Evolutionary conservation across 2,329 filamentous ascomycete species (phyloP).

Genomic region (Didymella pomorum): DNA sequence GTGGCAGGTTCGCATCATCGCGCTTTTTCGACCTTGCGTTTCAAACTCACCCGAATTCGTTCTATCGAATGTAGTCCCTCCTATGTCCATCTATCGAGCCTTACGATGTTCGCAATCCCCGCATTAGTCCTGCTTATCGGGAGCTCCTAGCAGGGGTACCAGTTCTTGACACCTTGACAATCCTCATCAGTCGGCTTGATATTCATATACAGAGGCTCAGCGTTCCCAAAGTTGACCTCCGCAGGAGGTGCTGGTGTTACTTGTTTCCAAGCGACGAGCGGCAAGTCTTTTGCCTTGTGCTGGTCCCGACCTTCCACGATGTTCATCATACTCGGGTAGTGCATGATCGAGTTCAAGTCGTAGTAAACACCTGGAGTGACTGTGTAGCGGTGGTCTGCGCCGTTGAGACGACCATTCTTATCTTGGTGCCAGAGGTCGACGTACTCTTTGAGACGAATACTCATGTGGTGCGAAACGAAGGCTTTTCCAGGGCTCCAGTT

Average conservation of each 20-base stretch:
- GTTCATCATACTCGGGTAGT: slow-evolving; percentile 4
- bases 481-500: neutral
- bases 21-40: neutral
- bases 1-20: neutral
- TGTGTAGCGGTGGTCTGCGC: neutral
- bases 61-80: no score
- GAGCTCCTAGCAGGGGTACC: slow-evolving; percentile 6
- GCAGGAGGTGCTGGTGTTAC: neutral
- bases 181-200: neutral
- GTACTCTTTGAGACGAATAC: neutral
- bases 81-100: neutral
- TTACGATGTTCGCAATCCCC: no score
- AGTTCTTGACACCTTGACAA: neutral
- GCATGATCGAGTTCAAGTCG: slow-evolving; percentile 20
- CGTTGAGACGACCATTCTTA: neutral
- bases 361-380: neutral
- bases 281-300: neutral
- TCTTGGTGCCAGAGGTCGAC: neutral
- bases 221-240: slow-evolving; percentile 1
- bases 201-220: neutral
- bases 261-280: neutral
- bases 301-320: neutral
- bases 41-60: neutral
- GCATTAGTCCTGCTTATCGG: neutral
- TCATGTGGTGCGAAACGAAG: neutral